Evolutionary conservation across 2,329 filamentous ascomycete genomes (phyloP).

Genomic region (Apiospora rasikravindrae): DNA sequence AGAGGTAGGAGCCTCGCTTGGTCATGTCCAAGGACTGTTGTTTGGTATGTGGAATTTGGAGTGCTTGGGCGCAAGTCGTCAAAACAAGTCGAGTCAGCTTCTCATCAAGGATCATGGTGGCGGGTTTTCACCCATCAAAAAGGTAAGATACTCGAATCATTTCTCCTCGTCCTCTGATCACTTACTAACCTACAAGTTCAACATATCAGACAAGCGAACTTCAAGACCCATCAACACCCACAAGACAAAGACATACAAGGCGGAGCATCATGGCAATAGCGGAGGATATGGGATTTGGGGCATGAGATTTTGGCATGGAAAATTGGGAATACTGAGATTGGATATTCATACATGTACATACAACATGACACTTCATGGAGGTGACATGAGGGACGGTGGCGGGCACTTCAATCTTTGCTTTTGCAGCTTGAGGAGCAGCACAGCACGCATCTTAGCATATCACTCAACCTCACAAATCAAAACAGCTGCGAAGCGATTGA

Average conservation of each 20-base stretch:
- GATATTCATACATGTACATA: not conserved
- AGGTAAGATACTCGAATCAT: not conserved
- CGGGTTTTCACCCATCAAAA: not conserved
- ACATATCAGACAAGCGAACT: not conserved
- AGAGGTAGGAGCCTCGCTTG: not conserved
- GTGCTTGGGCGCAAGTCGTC: not conserved
- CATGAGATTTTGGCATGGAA: not conserved
- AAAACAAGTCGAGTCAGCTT: slow-evolving; percentile 8
- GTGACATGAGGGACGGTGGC: not conserved
- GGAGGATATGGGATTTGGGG: not conserved
- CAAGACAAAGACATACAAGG: not conserved
- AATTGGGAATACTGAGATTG: not conserved
- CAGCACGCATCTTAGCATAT: too few relatives aligned
- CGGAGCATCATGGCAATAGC: not conserved
- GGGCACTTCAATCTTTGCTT: not conserved
- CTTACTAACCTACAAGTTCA: not conserved
- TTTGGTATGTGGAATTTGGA: not conserved
- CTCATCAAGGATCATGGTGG: slow-evolving; percentile 6
- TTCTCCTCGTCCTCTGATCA: too few relatives aligned
- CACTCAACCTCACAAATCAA: not conserved
- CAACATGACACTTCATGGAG: not conserved
- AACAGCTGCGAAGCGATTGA: not conserved
- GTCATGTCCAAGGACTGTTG: not conserved
- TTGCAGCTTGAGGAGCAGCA: not conserved
- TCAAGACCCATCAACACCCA: not conserved